A percentile compares a stretch with the other conserved stretches of the same genome.
These are phyloP conservation scores for Calonectria pteridis DNA, from an alignment of 2,329 filamentous ascomycete species.

Conservation along the genomic window DNA sequence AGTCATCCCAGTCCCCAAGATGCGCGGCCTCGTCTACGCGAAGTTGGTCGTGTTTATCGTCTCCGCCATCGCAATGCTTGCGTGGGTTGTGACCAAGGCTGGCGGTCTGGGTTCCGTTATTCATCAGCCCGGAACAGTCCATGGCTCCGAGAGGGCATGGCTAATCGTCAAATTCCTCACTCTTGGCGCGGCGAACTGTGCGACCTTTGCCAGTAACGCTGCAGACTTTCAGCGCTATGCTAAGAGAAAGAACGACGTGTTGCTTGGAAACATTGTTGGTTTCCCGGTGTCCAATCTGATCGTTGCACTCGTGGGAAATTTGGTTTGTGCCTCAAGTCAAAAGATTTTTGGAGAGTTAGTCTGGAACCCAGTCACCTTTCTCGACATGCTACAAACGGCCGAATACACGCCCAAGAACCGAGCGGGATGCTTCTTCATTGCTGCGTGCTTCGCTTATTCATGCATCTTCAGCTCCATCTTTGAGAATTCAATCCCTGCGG, in stretches of 20 bases:
- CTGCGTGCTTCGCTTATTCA: constrained; percentile 20
- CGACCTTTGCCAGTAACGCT: constrained; percentile 15
- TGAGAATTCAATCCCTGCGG: constrained; percentile 15
- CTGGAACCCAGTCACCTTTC: constrained; percentile 17
- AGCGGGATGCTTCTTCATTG: constrained; percentile 19
- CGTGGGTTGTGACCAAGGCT: constrained; percentile 43
- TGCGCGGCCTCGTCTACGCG: constrained; percentile 31
- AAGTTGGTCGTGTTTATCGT: constrained; percentile 52
- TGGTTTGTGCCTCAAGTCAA: constrained; percentile 17
- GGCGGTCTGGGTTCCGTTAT: constrained; percentile 19
- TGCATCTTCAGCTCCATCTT: constrained; percentile 22
- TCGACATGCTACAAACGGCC: not conserved
- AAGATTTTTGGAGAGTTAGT: constrained; percentile 10
- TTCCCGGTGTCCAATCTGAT: constrained; percentile 14
- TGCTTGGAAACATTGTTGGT: constrained; percentile 9
- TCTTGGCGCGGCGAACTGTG: constrained; percentile 13
- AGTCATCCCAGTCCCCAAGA: constrained; percentile 47
- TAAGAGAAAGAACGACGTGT: constrained; percentile 12
- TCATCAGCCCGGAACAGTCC: not conserved
- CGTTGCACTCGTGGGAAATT: constrained; percentile 10
- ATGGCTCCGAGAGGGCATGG: constrained; percentile 9
- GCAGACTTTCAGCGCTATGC: constrained; percentile 21
- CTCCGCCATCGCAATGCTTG: constrained; percentile 53
- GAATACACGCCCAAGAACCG: constrained; percentile 10
- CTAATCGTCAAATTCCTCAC: constrained; percentile 2